Evolutionary conservation across 2,329 filamentous ascomycete species (phyloP).

Genomic region (Scortechinia acanthostroma): DNA sequence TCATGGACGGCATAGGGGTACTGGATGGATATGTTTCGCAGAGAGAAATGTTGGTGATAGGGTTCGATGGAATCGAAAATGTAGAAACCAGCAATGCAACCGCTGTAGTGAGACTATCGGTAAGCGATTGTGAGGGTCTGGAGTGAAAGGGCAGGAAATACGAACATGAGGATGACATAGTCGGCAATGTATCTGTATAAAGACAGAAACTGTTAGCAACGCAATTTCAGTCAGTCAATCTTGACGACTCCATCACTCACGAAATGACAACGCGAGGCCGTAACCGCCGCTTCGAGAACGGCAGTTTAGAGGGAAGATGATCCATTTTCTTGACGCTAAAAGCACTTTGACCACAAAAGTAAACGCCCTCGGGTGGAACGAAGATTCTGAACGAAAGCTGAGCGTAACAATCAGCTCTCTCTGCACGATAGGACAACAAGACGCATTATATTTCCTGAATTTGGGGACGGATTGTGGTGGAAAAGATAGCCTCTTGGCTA

Average conservation of each 20-base stretch:
- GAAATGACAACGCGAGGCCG: slow-evolving; percentile 40
- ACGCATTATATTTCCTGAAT: no score
- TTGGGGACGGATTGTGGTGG: no score
- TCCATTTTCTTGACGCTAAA: no score
- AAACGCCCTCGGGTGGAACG: no score
- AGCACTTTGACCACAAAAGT: no score
- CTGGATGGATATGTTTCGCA: slow-evolving; percentile 44
- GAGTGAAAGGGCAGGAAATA: no score
- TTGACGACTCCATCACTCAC: slow-evolving; percentile 25
- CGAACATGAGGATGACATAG: slow-evolving; percentile 50
- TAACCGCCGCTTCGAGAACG: slow-evolving; percentile 42
- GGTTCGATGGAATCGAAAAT: slow-evolving; percentile 43
- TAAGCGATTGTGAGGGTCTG: slow-evolving; percentile 4
- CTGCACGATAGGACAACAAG: no score
- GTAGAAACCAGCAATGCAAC: slow-evolving; percentile 38
- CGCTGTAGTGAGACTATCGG: slow-evolving; percentile 19
- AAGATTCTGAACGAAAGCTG: no score
- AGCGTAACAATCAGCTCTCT: no score
- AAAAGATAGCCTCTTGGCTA: no score
- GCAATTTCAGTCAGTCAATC: slow-evolving; percentile 3
- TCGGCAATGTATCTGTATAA: slow-evolving; percentile 44
- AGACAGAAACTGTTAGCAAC: slow-evolving; percentile 3
- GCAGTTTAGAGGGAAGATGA: slow-evolving; percentile 29
- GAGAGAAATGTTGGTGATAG: slow-evolving; percentile 47
- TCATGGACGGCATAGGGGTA: slow-evolving; percentile 49